A percentile compares a stretch with the other conserved stretches of the same genome.
Evolutionary conservation across 192 early-diverging fungal species (phyloP).

Genomic region (Funneliformis geosporum): DNA sequence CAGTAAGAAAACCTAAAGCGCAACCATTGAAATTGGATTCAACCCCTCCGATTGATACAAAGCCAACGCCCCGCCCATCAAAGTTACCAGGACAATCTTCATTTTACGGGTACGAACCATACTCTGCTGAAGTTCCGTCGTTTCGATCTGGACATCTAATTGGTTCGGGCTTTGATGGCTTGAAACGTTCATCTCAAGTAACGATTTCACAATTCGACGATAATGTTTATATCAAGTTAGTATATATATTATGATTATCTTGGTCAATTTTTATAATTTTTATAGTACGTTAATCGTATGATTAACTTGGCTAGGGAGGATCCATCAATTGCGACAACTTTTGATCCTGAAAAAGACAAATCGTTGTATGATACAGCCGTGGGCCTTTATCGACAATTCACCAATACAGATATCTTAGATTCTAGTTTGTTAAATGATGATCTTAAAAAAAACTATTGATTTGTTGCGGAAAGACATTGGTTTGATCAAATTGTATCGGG

Average conservation of each 20-base stretch:
- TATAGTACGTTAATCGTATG: neutral
- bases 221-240: constrained; percentile 10
- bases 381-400: constrained; percentile 17
- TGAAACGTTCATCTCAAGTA: constrained; percentile 26
- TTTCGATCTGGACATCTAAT: neutral
- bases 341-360: constrained; percentile 33
- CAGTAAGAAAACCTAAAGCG: constrained; percentile 9
- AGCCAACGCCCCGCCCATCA: neutral
- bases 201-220: constrained; percentile 22
- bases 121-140: neutral
- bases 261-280: neutral
- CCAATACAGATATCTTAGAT: neutral
- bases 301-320: neutral
- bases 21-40: neutral
- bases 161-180: neutral
- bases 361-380: constrained; percentile 19
- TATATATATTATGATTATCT: neutral
- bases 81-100: neutral
- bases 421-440: neutral
- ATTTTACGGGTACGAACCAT: neutral
- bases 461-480: too few species aligned
- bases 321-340: constrained; percentile 28
- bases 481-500: too few species aligned
- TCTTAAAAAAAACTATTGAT: neutral
- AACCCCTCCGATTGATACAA: neutral